These are phyloP conservation scores for Candida maris DNA, from an alignment of 805 yeast species.

Conservation along the genomic window DNA sequence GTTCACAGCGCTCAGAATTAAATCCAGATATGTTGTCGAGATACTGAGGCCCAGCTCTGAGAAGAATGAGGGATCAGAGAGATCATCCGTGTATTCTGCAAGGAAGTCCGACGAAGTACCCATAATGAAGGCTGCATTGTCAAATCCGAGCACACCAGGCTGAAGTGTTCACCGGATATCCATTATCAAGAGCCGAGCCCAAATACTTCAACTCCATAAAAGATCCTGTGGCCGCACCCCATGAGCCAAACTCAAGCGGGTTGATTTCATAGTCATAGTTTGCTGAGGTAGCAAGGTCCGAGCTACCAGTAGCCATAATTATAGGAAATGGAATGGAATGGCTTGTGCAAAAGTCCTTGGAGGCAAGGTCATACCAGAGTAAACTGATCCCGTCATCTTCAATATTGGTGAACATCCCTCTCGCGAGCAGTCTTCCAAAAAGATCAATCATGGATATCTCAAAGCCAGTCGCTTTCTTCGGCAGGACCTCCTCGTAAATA, in stretches of 20 bases:
- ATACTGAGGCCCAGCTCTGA: slow-evolving; percentile 18
- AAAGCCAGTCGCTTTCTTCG: slow-evolving; percentile 56
- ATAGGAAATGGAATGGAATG: slow-evolving; percentile 71
- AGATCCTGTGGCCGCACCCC: slow-evolving; percentile 67
- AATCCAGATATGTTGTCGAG: slow-evolving; percentile 10
- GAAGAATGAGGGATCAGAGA: slow-evolving; percentile 11
- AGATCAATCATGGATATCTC: slow-evolving; percentile 60
- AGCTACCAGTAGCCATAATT: slow-evolving; percentile 56
- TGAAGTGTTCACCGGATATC: slow-evolving; percentile 41
- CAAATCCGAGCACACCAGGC: slow-evolving; percentile 63
- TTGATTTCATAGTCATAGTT: slow-evolving; percentile 57
- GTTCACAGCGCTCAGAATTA: slow-evolving; percentile 34
- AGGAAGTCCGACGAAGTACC: slow-evolving; percentile 78
- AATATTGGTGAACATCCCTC: slow-evolving; percentile 57
- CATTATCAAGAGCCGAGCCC: slow-evolving; percentile 60
- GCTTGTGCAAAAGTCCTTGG: slow-evolving; percentile 50
- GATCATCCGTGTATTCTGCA: slow-evolving; percentile 17
- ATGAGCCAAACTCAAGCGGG: slow-evolving; percentile 78
- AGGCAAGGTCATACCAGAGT: slow-evolving; percentile 52
- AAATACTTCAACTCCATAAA: slow-evolving; percentile 63
- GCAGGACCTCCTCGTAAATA: slow-evolving; percentile 45
- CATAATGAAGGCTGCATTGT: slow-evolving; percentile 71
- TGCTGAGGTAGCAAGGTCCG: slow-evolving; percentile 47
- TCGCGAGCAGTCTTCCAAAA: slow-evolving; percentile 69
- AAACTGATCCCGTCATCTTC: slow-evolving; percentile 59